These are phyloP conservation scores for Zopfochytrium polystomum DNA, from an alignment of 371 early-diverging fungal genomes.

Conservation along the genomic window DNA sequence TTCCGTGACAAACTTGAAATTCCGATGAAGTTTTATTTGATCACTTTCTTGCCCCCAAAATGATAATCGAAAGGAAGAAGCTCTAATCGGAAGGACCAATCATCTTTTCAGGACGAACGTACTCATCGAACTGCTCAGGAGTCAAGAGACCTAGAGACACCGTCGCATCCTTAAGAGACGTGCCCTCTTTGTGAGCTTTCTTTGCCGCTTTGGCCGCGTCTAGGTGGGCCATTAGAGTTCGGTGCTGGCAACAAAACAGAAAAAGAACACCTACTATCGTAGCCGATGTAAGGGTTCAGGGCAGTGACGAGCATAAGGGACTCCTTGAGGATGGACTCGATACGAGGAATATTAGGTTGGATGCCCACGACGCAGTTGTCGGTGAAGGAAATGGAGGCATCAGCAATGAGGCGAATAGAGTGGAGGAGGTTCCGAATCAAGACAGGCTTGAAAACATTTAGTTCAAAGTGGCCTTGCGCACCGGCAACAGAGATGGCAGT, in stretches of 20 bases:
- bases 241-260: not conserved
- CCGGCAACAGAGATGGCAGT: conserved; percentile 84
- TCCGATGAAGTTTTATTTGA: too few species aligned
- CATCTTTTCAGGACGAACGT: conserved; percentile 90
- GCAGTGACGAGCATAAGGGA: conserved; percentile 41
- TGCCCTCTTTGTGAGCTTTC: conserved; percentile 81
- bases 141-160: conserved; percentile 72
- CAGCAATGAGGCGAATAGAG: conserved; percentile 76
- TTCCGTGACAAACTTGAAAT: too few species aligned
- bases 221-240: too few species aligned
- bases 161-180: conserved; percentile 76
- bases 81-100: too few species aligned
- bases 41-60: too few species aligned
- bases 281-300: conserved; percentile 59
- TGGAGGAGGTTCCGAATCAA: conserved; percentile 90
- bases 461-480: conserved; percentile 91
- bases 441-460: conserved; percentile 94
- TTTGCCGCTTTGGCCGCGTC: conserved; percentile 89
- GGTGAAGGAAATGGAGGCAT: conserved; percentile 79
- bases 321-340: conserved; percentile 79
- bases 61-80: too few species aligned
- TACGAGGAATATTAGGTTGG: conserved; percentile 78
- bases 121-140: conserved; percentile 79
- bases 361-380: conserved; percentile 91
- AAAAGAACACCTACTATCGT: conserved; percentile 46